phyloP scores from a whole-genome alignment of 1,284 basidiomycete genomes.

The Ganoderma lingzhi region DNA sequence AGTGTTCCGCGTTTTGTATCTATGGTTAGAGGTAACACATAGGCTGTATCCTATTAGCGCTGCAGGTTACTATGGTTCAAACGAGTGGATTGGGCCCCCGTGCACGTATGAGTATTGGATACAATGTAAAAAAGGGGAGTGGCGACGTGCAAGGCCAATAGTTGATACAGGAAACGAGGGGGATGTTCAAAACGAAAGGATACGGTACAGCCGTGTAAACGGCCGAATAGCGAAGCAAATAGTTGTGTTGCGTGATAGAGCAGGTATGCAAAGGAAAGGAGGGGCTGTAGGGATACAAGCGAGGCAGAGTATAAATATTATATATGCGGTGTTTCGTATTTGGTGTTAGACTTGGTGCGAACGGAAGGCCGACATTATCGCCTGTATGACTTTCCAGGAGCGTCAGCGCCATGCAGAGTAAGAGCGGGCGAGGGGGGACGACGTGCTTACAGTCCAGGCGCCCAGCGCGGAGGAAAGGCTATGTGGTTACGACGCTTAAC shows the following conservation, averaged over 20 bases:
- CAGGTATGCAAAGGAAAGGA: neutral
- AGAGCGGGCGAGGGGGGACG: neutral
- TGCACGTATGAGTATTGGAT: neutral
- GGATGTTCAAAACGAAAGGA: neutral
- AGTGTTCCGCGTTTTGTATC: neutral
- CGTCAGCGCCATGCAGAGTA: neutral
- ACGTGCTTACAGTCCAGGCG: neutral
- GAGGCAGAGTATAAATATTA: neutral
- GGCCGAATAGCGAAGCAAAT: neutral
- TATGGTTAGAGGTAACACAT: neutral
- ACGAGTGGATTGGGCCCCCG: neutral
- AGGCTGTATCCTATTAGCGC: neutral
- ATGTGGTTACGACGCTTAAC: constrained; percentile 5
- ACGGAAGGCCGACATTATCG: neutral
- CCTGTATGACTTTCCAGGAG: neutral
- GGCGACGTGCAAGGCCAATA: neutral
- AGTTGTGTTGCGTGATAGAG: neutral
- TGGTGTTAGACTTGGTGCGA: neutral
- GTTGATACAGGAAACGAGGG: neutral
- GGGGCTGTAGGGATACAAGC: neutral
- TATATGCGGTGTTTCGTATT: neutral
- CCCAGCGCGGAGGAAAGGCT: neutral
- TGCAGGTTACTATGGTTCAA: neutral
- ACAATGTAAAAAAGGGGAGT: neutral
- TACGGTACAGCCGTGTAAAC: neutral